These are phyloP conservation scores for Termitomyces sp. DNA, from an alignment of 768 basidiomycete genomes.

Conservation along the genomic window DNA sequence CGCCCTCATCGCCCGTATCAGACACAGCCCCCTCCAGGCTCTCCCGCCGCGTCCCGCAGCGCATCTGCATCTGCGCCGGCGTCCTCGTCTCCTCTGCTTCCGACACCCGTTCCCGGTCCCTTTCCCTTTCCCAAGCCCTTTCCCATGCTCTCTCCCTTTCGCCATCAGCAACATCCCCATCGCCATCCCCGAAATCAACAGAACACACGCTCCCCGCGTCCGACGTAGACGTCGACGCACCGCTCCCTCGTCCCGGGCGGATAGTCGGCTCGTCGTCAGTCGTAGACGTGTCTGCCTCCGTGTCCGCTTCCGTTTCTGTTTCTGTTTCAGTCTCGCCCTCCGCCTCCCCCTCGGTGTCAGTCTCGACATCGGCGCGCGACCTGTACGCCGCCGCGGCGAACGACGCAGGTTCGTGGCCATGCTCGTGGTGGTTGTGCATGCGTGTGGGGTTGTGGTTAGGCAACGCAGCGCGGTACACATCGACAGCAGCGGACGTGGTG, in stretches of 20 bases:
- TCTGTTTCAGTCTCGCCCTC: slow-evolving; percentile 46
- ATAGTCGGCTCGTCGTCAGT: slow-evolving; percentile 87
- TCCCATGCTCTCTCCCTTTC: neutral
- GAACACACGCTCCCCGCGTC: slow-evolving; percentile 11
- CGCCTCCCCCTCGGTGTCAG: slow-evolving; percentile 6
- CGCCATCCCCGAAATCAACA: slow-evolving; percentile 4
- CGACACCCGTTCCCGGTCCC: neutral
- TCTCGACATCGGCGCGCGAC: slow-evolving; percentile 18
- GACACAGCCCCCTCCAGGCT: too few species aligned
- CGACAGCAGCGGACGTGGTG: too few species aligned
- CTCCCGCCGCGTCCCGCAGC: too few species aligned
- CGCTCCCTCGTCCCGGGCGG: slow-evolving; percentile 30
- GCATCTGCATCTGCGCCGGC: neutral
- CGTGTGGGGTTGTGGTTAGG: neutral
- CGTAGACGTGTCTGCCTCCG: slow-evolving; percentile 52
- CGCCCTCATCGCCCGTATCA: slow-evolving; percentile 21
- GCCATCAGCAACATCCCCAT: neutral
- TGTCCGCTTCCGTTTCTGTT: slow-evolving; percentile 55
- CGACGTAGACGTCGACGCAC: slow-evolving; percentile 7
- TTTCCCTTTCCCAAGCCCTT: neutral
- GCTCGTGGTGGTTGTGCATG: neutral
- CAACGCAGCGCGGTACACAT: too few species aligned
- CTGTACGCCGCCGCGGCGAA: neutral
- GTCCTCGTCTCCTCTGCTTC: slow-evolving; percentile 13
- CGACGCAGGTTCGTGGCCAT: neutral